Evolutionary conservation across 1,139 yeast species (phyloP), one percentile per base, ranked within the genome.

Genomic region (Sugiyamaella sp.): DNA sequence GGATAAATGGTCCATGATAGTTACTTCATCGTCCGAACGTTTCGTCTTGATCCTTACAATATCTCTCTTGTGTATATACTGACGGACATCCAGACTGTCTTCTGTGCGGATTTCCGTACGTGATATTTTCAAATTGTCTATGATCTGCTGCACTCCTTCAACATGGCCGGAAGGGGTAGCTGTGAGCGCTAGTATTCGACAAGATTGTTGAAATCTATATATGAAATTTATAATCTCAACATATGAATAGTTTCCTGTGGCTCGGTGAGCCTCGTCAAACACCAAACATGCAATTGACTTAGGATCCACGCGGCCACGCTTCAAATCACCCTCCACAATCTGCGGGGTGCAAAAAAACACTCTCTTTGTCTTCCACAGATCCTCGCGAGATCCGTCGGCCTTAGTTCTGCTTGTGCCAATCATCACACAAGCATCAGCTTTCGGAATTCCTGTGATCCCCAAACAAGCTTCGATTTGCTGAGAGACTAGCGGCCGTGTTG

Each of bases 281-380:
- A 95, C 93, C 48, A 95, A 64, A 54, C 95, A 80, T 0, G 82
- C 86, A 8, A 95, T 75, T 29, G 80, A 77, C 61, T 82, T 85
- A 0, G 98, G 96, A 63, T 89, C 81, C 25, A 91, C 72, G 1
- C 81, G 73, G 0, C 97, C 97, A 35, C 82, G 74, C 40, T 81
- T 77, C 56, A 95, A 74, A 70, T 95, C 99, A 69, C 90, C 89
- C 59, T 89, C 97, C 1, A 93, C 93, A 10, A 93, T 96, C 66
- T 95, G 99, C 0, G 99, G 99, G 0, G 99, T 95, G 1, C 97
- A 84, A 69, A 95, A 95, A 65, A 95, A 89, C 0, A 95, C 90
- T 32, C 90, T 75, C 61, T 86, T 87, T 5, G 75, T 69, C 33
- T 76, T 73, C 97, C 98, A 95, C 14, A 89, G 83, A 27, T 80